Evolutionary conservation across 352 stramenopile species (phyloP), one percentile per base, ranked within the genome.

Genomic region (Phytophthora capsici): DNA sequence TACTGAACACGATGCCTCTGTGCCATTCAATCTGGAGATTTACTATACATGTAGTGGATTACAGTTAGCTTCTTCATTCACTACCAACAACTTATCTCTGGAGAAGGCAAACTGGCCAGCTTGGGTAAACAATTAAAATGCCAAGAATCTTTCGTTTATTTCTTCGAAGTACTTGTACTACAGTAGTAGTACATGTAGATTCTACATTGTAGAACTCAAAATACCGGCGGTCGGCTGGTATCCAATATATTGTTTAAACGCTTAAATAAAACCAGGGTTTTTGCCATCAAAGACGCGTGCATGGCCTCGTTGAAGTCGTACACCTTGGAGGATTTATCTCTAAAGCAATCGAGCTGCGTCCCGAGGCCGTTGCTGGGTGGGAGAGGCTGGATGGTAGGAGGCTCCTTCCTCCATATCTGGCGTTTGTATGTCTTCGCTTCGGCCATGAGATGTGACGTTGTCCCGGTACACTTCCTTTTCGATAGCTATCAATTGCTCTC

Each of bases 401-500:
- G 71, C 64, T 44, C 77, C 73, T 25, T 75, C 54, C 52, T 80
- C 77, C n/a, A 85, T 53, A n/a, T 52, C 41, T 1, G 61, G 43
- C 1, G 36, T 52, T 23, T 73, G 50, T 17, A 20, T 45, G 6
- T 53, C 43, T 44, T 64, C 57, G 16, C 3, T 61, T 2, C 41
- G 23, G 44, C 47, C 30, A 17, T 41, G 17, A 3, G 26, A 13
- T 16, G 50, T 38, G 1, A 23, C 22, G 5, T 36, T 50, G 19
- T 22, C 46, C 43, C 52, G 46, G 19, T 58, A 57, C 12, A 40
- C 57, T 16, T 56, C 52, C 48, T 72, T 54, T 44, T 78, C 65
- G 20, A 63, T 54, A 22, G 71, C 49, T 50, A 85, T 85, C 44
- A 89, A 69, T 46, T 79, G 81, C 52, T 87, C 69, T 4, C 74